These are phyloP conservation scores for Candida neerlandica DNA, from an alignment of 1,139 yeast genomes.

Conservation along the genomic window DNA sequence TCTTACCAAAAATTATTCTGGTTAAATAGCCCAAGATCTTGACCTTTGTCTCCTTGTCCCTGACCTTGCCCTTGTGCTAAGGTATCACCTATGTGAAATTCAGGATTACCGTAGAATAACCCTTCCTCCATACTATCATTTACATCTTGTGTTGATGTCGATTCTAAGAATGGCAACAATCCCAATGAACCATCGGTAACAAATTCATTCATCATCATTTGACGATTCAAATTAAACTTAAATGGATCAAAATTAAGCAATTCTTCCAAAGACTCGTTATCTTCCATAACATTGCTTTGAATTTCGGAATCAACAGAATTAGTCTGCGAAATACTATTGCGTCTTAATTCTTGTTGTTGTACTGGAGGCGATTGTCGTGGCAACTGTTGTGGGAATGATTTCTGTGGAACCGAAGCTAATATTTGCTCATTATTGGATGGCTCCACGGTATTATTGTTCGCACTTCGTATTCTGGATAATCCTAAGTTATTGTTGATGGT, in stretches of 20 bases:
- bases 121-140: background rate
- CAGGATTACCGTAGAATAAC: background rate
- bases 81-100: background rate
- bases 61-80: background rate
- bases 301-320: background rate
- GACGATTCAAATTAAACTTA: constrained; percentile 36
- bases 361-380: background rate
- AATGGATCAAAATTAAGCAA: constrained; percentile 46
- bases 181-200: constrained; percentile 74
- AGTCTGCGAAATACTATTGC: background rate
- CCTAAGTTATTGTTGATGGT: constrained; percentile 10
- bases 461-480: constrained; percentile 7
- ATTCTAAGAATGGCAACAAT: constrained; percentile 56
- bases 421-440: constrained; percentile 1
- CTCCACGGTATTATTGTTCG: constrained; percentile 10
- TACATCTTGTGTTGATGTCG: constrained; percentile 4
- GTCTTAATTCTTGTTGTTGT: background rate
- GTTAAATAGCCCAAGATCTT: background rate
- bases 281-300: constrained; percentile 14
- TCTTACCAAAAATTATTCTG: constrained; percentile 2
- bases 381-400: background rate
- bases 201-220: constrained; percentile 52
- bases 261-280: constrained; percentile 27
- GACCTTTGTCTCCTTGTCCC: background rate
- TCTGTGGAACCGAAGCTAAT: background rate